Conservation (phyloP, 164 flowering plant species). For the Dillenia turbinata region DNA sequence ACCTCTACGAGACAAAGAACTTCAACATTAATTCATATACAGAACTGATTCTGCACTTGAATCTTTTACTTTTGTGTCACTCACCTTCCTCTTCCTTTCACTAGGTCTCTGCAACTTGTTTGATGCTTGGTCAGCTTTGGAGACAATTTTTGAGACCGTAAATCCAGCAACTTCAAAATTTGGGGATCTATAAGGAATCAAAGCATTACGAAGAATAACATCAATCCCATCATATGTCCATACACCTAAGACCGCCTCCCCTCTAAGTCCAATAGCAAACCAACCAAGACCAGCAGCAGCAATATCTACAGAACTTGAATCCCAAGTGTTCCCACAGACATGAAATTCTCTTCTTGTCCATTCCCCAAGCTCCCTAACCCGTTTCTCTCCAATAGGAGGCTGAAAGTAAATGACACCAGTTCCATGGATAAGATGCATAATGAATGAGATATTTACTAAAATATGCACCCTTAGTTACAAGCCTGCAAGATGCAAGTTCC, state of each 20-base stretch:
- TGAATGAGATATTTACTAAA: background rate
- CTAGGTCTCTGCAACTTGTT: conserved; percentile 31
- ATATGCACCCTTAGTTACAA: too few relatives aligned
- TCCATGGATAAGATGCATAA: background rate
- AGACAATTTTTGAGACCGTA: conserved; percentile 78
- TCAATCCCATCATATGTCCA: conserved; percentile 95
- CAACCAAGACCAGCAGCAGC: conserved; percentile 94
- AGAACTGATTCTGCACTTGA: background rate
- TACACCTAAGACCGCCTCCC: conserved; percentile 71
- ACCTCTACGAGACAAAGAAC: too few relatives aligned
- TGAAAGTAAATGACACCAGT: conserved; percentile 19
- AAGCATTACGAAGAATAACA: conserved; percentile 52
- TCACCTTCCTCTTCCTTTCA: conserved; percentile 33
- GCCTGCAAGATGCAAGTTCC: too few relatives aligned
- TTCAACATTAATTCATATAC: too few relatives aligned
- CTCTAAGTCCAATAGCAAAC: conserved; percentile 89
- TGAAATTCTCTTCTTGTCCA: conserved; percentile 69
- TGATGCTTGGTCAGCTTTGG: conserved; percentile 65
- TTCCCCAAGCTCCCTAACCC: conserved; percentile 74
- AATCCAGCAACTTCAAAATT: conserved; percentile 77
- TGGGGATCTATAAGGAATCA: conserved; percentile 58
- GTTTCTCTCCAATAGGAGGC: conserved; percentile 81
- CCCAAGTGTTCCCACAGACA: conserved; percentile 72
- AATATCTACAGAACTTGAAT: conserved; percentile 71
- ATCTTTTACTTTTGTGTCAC: conserved; percentile 11